A percentile compares a stretch with the other conserved stretches of the same genome.
These are phyloP conservation scores for Psilocybe subaeruginosa DNA, from an alignment of 768 basidiomycete species.

Conservation along the genomic window DNA sequence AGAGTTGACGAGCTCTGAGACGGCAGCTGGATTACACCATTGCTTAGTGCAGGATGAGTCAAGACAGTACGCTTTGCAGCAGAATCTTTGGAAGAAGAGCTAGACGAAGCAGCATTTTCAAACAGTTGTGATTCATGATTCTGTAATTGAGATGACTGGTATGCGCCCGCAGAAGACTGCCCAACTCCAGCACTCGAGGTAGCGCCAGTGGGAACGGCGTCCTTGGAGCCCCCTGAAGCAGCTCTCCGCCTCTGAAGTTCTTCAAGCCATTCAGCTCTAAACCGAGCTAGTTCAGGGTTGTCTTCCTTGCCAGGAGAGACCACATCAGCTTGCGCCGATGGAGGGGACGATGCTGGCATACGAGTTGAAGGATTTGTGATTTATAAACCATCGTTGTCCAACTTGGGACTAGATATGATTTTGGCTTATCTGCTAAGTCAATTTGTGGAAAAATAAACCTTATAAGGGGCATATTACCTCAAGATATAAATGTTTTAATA, in stretches of 20 bases:
- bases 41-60: constrained; percentile 27
- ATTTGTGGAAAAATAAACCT: neutral
- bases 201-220: neutral
- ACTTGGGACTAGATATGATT: constrained; percentile 1
- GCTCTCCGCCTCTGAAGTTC: constrained; percentile 55
- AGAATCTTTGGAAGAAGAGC: neutral
- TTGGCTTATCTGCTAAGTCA: constrained; percentile 23
- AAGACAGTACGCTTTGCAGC: constrained; percentile 4
- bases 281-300: constrained; percentile 63
- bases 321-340: constrained; percentile 12
- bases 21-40: constrained; percentile 22
- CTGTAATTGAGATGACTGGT: neutral
- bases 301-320: constrained; percentile 38
- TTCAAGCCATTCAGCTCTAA: constrained; percentile 74
- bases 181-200: neutral
- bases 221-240: neutral
- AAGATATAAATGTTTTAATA: neutral
- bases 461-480: neutral
- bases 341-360: constrained; percentile 21
- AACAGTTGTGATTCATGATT: neutral
- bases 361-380: constrained; percentile 19
- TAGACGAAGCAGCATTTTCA: neutral
- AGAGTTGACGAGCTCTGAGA: constrained; percentile 37
- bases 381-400: constrained; percentile 6
- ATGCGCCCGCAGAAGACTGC: neutral